Conservation (phyloP, 176 grass and related monocot species). For the Oryza meyeriana region DNA sequence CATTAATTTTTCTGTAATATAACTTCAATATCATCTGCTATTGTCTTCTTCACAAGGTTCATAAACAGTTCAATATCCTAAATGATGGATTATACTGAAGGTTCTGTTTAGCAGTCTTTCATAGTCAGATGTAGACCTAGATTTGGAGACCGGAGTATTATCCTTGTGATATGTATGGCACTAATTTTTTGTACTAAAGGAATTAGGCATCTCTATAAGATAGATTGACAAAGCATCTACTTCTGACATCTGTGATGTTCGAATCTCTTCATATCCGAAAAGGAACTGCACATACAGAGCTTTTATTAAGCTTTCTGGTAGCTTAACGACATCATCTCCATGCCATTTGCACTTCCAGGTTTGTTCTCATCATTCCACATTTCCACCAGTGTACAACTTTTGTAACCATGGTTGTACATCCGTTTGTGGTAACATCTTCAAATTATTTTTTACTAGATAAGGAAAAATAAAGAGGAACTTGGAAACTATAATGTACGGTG, state of each 20-base stretch:
- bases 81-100: not conserved
- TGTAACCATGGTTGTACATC: no score
- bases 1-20: constrained; percentile 1
- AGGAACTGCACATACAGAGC: not conserved
- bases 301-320: no score
- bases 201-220: constrained; percentile 2
- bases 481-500: no score
- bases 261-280: not conserved
- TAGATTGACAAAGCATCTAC: not conserved
- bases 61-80: not conserved
- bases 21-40: constrained; percentile 7
- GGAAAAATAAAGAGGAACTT: no score
- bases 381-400: no score
- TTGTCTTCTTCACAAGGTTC: not conserved
- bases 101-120: not conserved
- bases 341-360: no score
- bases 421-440: no score
- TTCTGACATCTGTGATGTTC: not conserved
- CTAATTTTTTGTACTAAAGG: not conserved
- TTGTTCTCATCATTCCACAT: no score
- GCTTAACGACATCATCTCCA: no score
- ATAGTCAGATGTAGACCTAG: not conserved
- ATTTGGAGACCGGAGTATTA: not conserved
- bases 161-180: not conserved
- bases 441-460: no score